Conservation (phyloP, 2,329 filamentous ascomycete species). For the Penicillium digitatum region DNA sequence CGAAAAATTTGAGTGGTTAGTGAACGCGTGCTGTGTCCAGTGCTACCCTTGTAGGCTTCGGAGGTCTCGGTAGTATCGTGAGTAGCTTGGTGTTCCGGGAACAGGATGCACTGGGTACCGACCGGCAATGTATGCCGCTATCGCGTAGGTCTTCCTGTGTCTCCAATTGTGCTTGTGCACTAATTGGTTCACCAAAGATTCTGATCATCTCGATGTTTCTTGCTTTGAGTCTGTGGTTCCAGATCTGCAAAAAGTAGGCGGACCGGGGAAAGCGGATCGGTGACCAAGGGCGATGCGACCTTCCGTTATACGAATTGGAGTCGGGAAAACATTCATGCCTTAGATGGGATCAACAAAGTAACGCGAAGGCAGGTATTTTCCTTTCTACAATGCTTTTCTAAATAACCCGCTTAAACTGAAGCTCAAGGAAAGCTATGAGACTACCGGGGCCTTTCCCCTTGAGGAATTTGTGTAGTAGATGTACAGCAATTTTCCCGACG, state of each 20-base stretch:
- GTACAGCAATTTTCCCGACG: conserved; percentile 16
- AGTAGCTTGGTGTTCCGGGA: conserved; percentile 67
- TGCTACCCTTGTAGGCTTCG: conserved; percentile 70
- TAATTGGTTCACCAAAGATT: conserved; percentile 26
- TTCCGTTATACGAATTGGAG: conserved; percentile 38
- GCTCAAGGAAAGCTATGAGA: background rate
- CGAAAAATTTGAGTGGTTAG: conserved; percentile 82
- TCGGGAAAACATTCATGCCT: background rate
- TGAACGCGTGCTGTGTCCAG: conserved; percentile 82
- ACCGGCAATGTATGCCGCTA: conserved; percentile 35
- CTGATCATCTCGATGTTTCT: conserved; percentile 32
- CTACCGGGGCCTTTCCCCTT: background rate
- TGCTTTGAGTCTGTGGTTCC: conserved; percentile 32
- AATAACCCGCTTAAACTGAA: background rate
- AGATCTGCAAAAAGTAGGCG: conserved; percentile 33
- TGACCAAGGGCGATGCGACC: conserved; percentile 31
- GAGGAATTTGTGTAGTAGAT: conserved; percentile 3
- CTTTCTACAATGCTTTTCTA: background rate
- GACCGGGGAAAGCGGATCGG: conserved; percentile 34
- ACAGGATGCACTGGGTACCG: conserved; percentile 36
- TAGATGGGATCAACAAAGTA: background rate
- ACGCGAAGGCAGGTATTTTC: background rate
- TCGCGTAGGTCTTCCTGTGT: conserved; percentile 24
- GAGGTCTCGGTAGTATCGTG: conserved; percentile 73
- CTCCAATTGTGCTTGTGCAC: background rate